Base-by-base conservation (phyloP, 1,284 basidiomycete species). In the Sanguinoderma infundibulare region DNA sequence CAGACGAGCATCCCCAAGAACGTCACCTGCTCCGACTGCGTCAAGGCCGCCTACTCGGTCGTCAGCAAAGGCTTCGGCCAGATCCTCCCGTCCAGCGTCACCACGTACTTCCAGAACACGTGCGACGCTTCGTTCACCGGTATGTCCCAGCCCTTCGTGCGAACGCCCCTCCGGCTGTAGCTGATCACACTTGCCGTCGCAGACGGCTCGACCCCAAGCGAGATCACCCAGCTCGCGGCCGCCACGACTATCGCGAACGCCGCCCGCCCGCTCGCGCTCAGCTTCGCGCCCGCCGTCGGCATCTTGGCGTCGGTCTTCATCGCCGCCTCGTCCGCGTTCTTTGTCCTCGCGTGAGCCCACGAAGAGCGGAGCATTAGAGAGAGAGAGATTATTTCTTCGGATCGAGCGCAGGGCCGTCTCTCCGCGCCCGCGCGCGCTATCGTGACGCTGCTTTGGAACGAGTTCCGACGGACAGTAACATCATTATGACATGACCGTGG, bases 71-170 rank as follows among this genome's bases (percentile, higher is more conserved):
- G 77, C 35, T 70, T 79, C 58, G 82, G 84, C 14, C 67, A 63
- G 47, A 38, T 80, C 15, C 62, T 73, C 54, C 63, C 59, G 51
- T 59, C 71, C 40, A 67, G 74, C 65, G 63, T 70, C 8, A 69
- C 72, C 17, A 66, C 75, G 24, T 72, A 71, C 15, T 62, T 84
- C 14, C 71, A 78, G 53, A 62, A 65, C 0, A 70, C 81, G 65
- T 87, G 87, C 67, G 85, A 86, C 22, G 67, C 81, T 34, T 75
- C 74, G 47, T 87, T 88, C 73, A 75, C 74, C 55, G 78, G 85
- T 87, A 67, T 56, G 79, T 69, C n/a, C 2, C 9, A n/a, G 20
- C 4, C 54, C 57, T 30, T 22, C 36, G 30, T 54, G 56, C 28
- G 32, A 58, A 40, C 15, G 26, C 35, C 20, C 26, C n/a, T 32